Base-by-base conservation (phyloP, 371 early-diverging fungal species). In the Mucor racemosus region DNA sequence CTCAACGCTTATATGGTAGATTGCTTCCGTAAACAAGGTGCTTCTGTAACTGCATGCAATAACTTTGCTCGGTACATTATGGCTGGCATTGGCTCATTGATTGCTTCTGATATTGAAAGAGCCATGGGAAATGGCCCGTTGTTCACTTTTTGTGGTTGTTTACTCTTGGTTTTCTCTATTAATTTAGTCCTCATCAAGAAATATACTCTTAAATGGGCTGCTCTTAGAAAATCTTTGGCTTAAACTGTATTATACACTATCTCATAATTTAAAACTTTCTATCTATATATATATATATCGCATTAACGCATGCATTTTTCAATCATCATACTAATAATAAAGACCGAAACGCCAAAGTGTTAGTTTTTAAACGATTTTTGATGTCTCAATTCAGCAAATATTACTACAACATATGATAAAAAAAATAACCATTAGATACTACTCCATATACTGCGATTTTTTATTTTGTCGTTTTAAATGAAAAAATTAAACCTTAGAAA, bases 1-100 rank as follows among this genome's bases (percentile, higher is more conserved):
- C 58, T 83, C 10, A 68, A 65, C 6, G 73, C 84, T 1, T 83
- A 83, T 31, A 68, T 83, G 57, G 75, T 80, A 4, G 84, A 83
- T 41, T 83, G 79, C 34, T 77, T 75, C 50, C 75, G 76, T 9
- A 70, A 62, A 21, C 68, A 66, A 34, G 68, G 79, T 42, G 84
- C 84, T 3, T 83, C 84, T 21, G 80, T 78, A 3, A 80, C 81
- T 38, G 80, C 84, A 13, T 83, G 84, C 62, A 80, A 80, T 36
- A 83, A 80, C 48, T 76, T 80, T 56, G 68, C 65, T 8, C 64
- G 84, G 19, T 80, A 80, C 40, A 61, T 77, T 2, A 70, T 74
- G 65, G 78, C 80, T 9, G 83, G 83, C 14, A 58, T 77, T 11
- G 79, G 84, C 8, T 68, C 80, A 2, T 59, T 83, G 17, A 63